A percentile compares a stretch with the other conserved stretches of the same genome.
phyloP scores from a whole-genome alignment of 768 basidiomycete species.

The Agrocybe praecox region DNA sequence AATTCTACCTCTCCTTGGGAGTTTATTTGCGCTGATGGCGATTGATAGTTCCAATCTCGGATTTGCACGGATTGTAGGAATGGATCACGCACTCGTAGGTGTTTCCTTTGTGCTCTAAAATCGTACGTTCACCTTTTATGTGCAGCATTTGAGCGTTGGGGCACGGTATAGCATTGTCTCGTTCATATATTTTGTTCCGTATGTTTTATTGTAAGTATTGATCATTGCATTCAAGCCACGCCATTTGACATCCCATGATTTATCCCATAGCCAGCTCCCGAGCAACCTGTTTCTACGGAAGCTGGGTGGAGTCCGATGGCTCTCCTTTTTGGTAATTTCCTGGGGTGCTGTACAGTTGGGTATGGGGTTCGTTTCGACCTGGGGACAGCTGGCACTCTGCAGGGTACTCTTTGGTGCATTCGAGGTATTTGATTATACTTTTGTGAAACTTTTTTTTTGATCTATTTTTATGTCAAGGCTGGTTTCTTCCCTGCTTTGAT shows the following conservation, averaged over 20 bases:
- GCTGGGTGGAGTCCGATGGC: conserved; percentile 42
- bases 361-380: conserved; percentile 49
- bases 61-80: conserved; percentile 40
- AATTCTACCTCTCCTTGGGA: conserved; percentile 39
- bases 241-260: background rate
- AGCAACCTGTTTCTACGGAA: conserved; percentile 45
- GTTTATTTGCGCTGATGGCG: conserved; percentile 39
- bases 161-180: conserved; percentile 48
- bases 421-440: conserved; percentile 32
- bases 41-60: conserved; percentile 45
- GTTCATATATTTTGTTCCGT: conserved; percentile 49
- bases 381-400: conserved; percentile 41
- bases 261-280: conserved; percentile 7
- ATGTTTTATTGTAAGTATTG: conserved; percentile 42
- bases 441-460: background rate
- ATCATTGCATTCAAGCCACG: background rate
- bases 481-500: conserved; percentile 54
- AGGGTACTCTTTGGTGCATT: conserved; percentile 43
- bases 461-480: conserved; percentile 31
- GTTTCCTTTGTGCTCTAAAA: conserved; percentile 1
- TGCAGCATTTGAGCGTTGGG: conserved; percentile 38
- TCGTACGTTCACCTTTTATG: background rate
- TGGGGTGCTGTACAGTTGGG: conserved; percentile 47
- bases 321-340: conserved; percentile 42
- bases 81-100: conserved; percentile 42